Evolutionary conservation across 2,329 filamentous ascomycete genomes (phyloP).

Genomic region (Fusarium brachygibbosum): DNA sequence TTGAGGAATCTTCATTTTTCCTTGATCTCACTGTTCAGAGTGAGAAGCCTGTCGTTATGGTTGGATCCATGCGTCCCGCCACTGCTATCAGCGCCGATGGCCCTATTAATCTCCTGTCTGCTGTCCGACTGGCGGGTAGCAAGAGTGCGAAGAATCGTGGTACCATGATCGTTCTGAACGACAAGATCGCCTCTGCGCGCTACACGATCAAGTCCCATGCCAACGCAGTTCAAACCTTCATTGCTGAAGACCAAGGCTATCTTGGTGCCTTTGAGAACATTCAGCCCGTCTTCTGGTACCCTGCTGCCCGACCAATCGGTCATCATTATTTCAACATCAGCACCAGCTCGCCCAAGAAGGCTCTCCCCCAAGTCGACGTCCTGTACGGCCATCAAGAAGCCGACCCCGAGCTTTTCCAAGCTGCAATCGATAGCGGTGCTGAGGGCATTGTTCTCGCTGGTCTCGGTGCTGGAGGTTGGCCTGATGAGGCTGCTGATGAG

Average conservation of each 20-base stretch:
- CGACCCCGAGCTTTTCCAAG: slow-evolving; percentile 59
- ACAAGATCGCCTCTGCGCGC: slow-evolving; percentile 68
- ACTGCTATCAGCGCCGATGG: slow-evolving; percentile 73
- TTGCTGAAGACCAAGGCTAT: slow-evolving; percentile 67
- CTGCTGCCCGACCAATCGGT: slow-evolving; percentile 61
- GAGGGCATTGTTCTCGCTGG: slow-evolving; percentile 68
- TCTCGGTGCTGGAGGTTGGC: slow-evolving; percentile 66
- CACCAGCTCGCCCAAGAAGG: slow-evolving; percentile 40
- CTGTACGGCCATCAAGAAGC: slow-evolving; percentile 67
- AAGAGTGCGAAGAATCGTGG: slow-evolving; percentile 63
- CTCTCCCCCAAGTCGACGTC: slow-evolving; percentile 68
- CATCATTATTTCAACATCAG: slow-evolving; percentile 59
- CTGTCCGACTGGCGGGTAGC: slow-evolving; percentile 67
- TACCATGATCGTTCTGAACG: slow-evolving; percentile 71
- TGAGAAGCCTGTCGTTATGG: slow-evolving; percentile 70
- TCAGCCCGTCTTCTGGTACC: slow-evolving; percentile 71
- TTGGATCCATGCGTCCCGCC: slow-evolving; percentile 73
- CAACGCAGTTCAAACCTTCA: slow-evolving; percentile 73
- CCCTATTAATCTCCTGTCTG: slow-evolving; percentile 70
- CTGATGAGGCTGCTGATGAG: slow-evolving; percentile 52
- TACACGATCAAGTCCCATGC: slow-evolving; percentile 73
- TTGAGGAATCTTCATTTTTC: slow-evolving; percentile 74
- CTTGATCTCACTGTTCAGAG: slow-evolving; percentile 68
- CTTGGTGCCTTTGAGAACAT: slow-evolving; percentile 70
- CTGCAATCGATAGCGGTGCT: slow-evolving; percentile 62